Evolutionary conservation across 345 rosid genomes (phyloP), one percentile per base, ranked within the genome.

Genomic region (Eucalyptus microcorys): DNA sequence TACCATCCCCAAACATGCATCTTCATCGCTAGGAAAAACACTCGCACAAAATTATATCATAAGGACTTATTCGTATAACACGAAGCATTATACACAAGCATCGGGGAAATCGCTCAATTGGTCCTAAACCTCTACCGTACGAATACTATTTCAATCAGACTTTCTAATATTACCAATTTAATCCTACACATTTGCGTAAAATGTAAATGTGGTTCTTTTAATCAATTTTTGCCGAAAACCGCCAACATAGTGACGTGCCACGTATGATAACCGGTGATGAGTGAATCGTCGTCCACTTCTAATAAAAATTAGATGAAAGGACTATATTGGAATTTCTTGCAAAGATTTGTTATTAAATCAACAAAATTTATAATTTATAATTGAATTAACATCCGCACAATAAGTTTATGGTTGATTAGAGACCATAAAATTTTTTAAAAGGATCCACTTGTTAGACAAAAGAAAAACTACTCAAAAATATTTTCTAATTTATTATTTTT

Each of bases 331-430:
- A 71, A 37, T 71, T 71, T 71, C 3, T 32, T 37, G 7, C 4
- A 21, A 71, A 71, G 14, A 6, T 19, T 71, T 71, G 1, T 19
- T 24, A 71, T 2, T 5, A 37, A 10, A 71, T 71, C 2, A 3
- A 10, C 0, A 76, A 76, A 76, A 37, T 76, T 5, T 0, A 76
- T 37, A 10, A 37, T 4, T 5, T 10, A 10, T 19, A 0, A 10
- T 6, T 37, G 3, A 76, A 21, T 37, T 21, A 0, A 4, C 8
- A 76, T 5, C 1, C 0, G 1, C 5, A 21, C 1, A 37, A 0
- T 76, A 21, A 76, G 14, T 3, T 76, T 10, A 76, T 6, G 4
- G 1, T 3, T 5, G 12, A 71, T 37, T 34, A 71, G 4, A 8
- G 26, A 71, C 45, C 3, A 19, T 19, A 71, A 0, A 14, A 7